Evolutionary conservation across 2,329 filamentous ascomycete genomes (phyloP).

Genomic region (Epichloe brachyelytri): DNA sequence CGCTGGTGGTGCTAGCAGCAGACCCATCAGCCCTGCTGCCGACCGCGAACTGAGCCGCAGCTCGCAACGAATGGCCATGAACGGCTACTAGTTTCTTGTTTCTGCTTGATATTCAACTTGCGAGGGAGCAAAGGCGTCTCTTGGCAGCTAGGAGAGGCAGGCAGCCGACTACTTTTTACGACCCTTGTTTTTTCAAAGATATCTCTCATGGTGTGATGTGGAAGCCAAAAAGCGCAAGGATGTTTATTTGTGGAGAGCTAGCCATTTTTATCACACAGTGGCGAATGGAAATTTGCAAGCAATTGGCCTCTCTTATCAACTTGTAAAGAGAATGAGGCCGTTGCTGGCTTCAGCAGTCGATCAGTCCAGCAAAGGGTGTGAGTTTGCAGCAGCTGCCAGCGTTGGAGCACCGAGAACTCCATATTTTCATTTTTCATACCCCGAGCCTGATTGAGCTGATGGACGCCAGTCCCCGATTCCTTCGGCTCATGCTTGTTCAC

Average conservation of each 20-base stretch:
- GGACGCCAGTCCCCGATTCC: background rate
- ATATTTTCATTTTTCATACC: background rate
- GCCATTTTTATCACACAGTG: slow-evolving; percentile 9
- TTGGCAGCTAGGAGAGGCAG: slow-evolving; percentile 13
- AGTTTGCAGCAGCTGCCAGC: background rate
- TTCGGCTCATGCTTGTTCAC: background rate
- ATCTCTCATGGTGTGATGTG: slow-evolving; percentile 19
- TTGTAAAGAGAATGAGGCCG: slow-evolving; percentile 10
- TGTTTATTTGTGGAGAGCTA: slow-evolving; percentile 11
- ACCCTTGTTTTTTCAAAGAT: slow-evolving; percentile 10
- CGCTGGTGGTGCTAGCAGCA: slow-evolving; percentile 57
- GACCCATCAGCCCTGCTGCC: slow-evolving; percentile 89
- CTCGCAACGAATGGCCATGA: slow-evolving; percentile 97
- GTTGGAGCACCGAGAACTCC: background rate
- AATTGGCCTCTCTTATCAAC: slow-evolving; percentile 10
- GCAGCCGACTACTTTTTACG: slow-evolving; percentile 14
- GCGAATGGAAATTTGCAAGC: slow-evolving; percentile 3
- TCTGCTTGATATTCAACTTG: slow-evolving; percentile 18
- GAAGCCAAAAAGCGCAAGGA: slow-evolving; percentile 11
- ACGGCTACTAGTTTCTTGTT: slow-evolving; percentile 64
- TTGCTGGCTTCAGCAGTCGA: background rate
- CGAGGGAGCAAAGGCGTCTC: slow-evolving; percentile 23
- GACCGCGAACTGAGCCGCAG: slow-evolving; percentile 93
- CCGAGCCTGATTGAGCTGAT: background rate
- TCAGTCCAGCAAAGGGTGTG: background rate